Percentiles rank a stretch among this genome's conserved stretches.
Evolutionary conservation across 257 asterid genomes (phyloP).

Genomic region (Lycium ferocissimum): DNA sequence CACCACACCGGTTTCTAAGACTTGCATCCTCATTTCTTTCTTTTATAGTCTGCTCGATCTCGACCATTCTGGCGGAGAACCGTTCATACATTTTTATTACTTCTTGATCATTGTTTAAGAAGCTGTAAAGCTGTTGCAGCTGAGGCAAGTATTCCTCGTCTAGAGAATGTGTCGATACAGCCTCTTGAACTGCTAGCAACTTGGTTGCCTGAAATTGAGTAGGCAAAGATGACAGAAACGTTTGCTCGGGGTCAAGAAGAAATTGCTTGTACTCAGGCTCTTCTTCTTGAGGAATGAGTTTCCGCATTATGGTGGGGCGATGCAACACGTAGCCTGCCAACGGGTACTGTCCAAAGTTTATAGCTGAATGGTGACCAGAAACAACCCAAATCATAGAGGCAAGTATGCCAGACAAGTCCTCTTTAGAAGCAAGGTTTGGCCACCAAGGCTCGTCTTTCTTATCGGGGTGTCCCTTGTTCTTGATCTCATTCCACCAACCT

Average conservation of each 20-base stretch:
- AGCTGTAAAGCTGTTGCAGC: background rate
- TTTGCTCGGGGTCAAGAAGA: background rate
- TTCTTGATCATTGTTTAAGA: background rate
- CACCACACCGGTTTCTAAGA: slow-evolving; percentile 28
- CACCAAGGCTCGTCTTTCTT: slow-evolving; percentile 28
- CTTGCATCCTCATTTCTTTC: slow-evolving; percentile 23
- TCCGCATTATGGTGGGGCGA: slow-evolving; percentile 24
- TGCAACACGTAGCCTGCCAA: slow-evolving; percentile 25
- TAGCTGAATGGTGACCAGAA: slow-evolving; percentile 35
- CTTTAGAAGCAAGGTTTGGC: slow-evolving; percentile 13
- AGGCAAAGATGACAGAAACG: slow-evolving; percentile 20
- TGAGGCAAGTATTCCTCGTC: slow-evolving; percentile 33
- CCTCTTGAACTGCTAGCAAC: slow-evolving; percentile 28
- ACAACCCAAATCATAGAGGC: slow-evolving; percentile 33
- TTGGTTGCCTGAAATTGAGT: slow-evolving; percentile 19
- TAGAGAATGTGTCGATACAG: slow-evolving; percentile 23
- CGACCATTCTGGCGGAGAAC: background rate
- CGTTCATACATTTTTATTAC: background rate
- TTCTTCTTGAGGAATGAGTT: slow-evolving; percentile 29
- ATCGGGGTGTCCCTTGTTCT: slow-evolving; percentile 29
- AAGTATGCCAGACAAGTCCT: slow-evolving; percentile 15
- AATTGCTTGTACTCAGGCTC: slow-evolving; percentile 20
- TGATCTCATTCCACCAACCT: slow-evolving; percentile 27
- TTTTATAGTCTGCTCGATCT: slow-evolving; percentile 1
- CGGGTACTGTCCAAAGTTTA: slow-evolving; percentile 33